Evolutionary conservation across 768 basidiomycete species (phyloP), one percentile per base, ranked within the genome.

Genomic region (Psilocybe azurescens): DNA sequence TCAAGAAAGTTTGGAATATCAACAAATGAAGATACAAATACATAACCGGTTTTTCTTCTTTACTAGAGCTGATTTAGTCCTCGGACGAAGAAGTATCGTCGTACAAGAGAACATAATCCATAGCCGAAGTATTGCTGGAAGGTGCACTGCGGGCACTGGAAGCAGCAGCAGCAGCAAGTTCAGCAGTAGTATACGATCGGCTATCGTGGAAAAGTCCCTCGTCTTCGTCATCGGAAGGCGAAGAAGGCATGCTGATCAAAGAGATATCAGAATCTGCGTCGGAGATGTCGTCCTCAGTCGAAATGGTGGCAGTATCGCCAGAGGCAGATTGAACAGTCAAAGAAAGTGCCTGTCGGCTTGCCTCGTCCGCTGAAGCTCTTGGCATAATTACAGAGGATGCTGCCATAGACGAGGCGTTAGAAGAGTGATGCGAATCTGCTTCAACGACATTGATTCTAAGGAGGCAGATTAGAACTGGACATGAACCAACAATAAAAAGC

Each of bases 61-160:
- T 10, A 5, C 49, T 28, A 14, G 13, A 18, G 33, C 46, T 14
- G 24, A 49, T 5, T 60, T 62, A 64, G 58, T 69, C 69, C 52
- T 83, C 85, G 36, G 86, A 86, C 0, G 84, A 85, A 6, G 83
- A 83, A 53, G 78, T 79, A 62, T 86, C 87, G 69, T 91, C 91
- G 65, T 90, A 92, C 60, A 92, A 72, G 59, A 93, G 79, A 13
- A 91, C 89, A 68, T 90, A 93, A 63, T 91, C 89, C 65, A 83
- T 73, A 28, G 67, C 67, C 16, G 64, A 41, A 5, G 61, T 46
- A 44, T 64, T 44, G 54, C 28, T 61, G 1, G 29, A 46, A 39
- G 51, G 56, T 36, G 33, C 29, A 20, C 32, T 14, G 14, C 44
- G 14, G 9, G 56, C 39, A 10, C 57, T 48, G 54, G 63, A 30